Percentiles rank a stretch among this genome's conserved stretches.
phyloP scores from a whole-genome alignment of 2,329 filamentous ascomycete genomes.

The Coniochaeta sp. region DNA sequence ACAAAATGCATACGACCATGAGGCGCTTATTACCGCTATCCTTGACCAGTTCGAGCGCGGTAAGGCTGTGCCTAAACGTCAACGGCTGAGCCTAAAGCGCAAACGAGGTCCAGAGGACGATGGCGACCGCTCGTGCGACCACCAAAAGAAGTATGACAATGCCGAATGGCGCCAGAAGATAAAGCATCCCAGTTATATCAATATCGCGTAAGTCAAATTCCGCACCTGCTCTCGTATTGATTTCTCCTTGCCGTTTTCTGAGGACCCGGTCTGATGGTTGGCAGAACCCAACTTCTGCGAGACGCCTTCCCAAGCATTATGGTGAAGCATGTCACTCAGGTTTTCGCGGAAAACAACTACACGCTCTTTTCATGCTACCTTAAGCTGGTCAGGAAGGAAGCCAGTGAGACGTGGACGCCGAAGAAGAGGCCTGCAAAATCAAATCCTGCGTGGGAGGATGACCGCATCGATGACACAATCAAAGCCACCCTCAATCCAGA shows the following conservation, averaged over 20 bases:
- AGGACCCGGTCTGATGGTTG: background rate
- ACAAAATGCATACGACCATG: slow-evolving; percentile 18
- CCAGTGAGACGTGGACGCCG: background rate
- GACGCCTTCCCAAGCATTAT: slow-evolving; percentile 7
- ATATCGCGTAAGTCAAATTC: background rate
- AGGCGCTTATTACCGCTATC: slow-evolving; percentile 27
- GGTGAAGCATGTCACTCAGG: slow-evolving; percentile 13
- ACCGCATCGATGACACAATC: slow-evolving; percentile 14
- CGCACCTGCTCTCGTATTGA: background rate
- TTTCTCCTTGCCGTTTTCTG: background rate
- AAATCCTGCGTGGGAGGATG: slow-evolving; percentile 6
- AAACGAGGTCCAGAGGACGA: slow-evolving; percentile 24
- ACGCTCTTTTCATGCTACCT: slow-evolving; percentile 27
- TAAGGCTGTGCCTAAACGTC: slow-evolving; percentile 25
- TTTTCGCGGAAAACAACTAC: slow-evolving; percentile 15
- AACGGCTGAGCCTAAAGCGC: slow-evolving; percentile 26
- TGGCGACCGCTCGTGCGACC: background rate
- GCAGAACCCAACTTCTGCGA: background rate
- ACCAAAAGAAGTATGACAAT: slow-evolving; percentile 9
- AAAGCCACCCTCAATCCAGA: background rate
- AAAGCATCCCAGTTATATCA: slow-evolving; percentile 9
- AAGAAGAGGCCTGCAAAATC: slow-evolving; percentile 5
- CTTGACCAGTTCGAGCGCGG: slow-evolving; percentile 31
- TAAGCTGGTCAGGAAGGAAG: slow-evolving; percentile 2
- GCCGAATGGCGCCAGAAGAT: slow-evolving; percentile 10